Base-by-base conservation (phyloP, 2,329 filamentous ascomycete genomes). In the Diaporthe nobilis region DNA sequence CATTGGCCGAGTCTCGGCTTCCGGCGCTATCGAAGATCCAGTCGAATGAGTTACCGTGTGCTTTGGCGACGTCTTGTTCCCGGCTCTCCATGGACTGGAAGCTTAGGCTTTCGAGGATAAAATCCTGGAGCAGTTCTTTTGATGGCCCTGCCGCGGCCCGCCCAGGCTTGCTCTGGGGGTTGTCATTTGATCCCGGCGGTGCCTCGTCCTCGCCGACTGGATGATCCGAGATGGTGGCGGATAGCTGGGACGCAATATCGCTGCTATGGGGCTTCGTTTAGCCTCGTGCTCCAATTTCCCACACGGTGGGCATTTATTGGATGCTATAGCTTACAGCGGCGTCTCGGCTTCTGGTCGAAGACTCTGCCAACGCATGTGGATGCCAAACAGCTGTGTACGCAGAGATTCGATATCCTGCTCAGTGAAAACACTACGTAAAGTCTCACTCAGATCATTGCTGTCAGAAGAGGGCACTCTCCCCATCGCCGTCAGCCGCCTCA, bases 21-120 rank as follows among this genome's bases (percentile, higher is more conserved):
- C 22, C 61, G 28, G 31, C n/a, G 17, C 28, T 44, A 61, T 73
- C 53, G 22, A 74, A 76, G 44, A 76, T 71, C 74, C 74, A 76
- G 28, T 74, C 61, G 39, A 76, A 76, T 10, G 74, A 73, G 22
- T 63, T 55, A 5, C 71, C 61, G 13, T 76, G 74, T n/a, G 74
- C 74, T 44, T 72, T 37, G n/a, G 71, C 34, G 17, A 76, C 71
- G 20, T 61, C 74, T 39, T 76, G 70, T 17, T 74, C 71, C 17
- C 74, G 51, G 55, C 68, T 60, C 31, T 68, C 44, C 71, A 76
- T 76, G 9, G 74, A 71, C 15, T 73, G 58, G 61, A 73, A 76
- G 9, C 49, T 42, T 25, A 76, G 25, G 51, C 61, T 60, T 22
- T 76, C 74, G 44, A 76, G 74, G 25, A 76, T 61, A 47, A 76